phyloP scores from a whole-genome alignment of 805 yeast species.

The Metschnikowia orientalis region DNA sequence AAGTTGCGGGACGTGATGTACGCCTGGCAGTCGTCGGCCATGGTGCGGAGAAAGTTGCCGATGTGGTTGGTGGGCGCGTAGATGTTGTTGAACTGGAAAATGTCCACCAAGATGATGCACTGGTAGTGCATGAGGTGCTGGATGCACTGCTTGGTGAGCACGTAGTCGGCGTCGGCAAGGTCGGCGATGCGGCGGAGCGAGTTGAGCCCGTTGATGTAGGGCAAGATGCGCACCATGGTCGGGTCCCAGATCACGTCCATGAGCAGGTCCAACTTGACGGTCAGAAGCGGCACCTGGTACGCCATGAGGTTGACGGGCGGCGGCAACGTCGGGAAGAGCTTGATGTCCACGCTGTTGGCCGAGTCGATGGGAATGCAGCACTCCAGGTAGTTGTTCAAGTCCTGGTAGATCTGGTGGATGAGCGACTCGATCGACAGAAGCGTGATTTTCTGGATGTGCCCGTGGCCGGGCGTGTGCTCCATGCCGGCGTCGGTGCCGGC shows the following conservation, averaged over 20 bases:
- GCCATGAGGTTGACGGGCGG: constrained; percentile 73
- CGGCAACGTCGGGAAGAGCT: constrained; percentile 82
- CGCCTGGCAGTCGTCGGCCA: constrained; percentile 81
- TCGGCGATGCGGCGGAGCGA: constrained; percentile 73
- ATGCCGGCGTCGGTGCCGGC: not conserved
- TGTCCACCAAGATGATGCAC: constrained; percentile 76
- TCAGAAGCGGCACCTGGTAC: constrained; percentile 88
- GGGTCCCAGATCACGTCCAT: constrained; percentile 97
- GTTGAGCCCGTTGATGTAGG: constrained; percentile 84
- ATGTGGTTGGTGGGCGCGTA: constrained; percentile 86
- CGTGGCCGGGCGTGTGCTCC: constrained; percentile 31
- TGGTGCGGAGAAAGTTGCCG: constrained; percentile 54
- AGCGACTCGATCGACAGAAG: constrained; percentile 59
- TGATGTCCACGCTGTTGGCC: constrained; percentile 86
- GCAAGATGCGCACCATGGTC: constrained; percentile 83
- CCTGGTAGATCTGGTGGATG: constrained; percentile 88
- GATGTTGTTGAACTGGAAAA: constrained; percentile 82
- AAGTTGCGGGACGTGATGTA: constrained; percentile 53
- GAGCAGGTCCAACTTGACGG: constrained; percentile 65
- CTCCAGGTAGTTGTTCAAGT: constrained; percentile 90
- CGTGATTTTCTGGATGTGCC: constrained; percentile 30
- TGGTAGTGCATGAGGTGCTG: constrained; percentile 89
- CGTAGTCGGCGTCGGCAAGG: constrained; percentile 75
- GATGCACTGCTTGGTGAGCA: constrained; percentile 77
- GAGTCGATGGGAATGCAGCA: constrained; percentile 91